Base-by-base conservation (phyloP, 768 basidiomycete species). In the Cystofilobasidium macerans region DNA sequence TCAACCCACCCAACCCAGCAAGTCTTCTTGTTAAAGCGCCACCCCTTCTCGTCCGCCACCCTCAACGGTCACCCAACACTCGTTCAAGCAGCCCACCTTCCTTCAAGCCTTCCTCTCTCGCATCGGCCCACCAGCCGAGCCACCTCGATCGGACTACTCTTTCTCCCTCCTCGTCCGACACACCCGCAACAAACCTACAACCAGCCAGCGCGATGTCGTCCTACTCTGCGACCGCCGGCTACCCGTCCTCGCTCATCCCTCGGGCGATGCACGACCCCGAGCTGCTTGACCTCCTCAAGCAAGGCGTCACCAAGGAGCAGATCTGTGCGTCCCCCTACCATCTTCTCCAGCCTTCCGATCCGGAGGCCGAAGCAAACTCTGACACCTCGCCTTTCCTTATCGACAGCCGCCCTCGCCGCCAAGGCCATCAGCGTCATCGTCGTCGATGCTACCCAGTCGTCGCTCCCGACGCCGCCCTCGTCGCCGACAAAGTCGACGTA, bases 281-380 rank as follows among this genome's bases (percentile, higher is more conserved):
- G 68, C 82, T 97, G 69, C 79, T 93, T 68, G 81, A 83, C 70
- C 85, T 97, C 70, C 81, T 97, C 78, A 79, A 82, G 70, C 83
- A 81, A 71, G 84, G 82, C 33, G 88, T 97, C 56, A 83, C 89
- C 7, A 78, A 81, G 73, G 87, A 90, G 66, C 92, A 97, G 86
- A 83, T 97, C 75, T 75, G 83, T 79, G 61, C 67, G 77, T 74
- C 20, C n/a, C 35, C n/a, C n/a, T n/a, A n/a, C n/a, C n/a, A n/a
- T n/a, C 61, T 60, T 22, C 32, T 59, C 66, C 13, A 36, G 54
- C 7, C 47, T 26, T 9, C 24, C 22, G 24, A 43, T 36, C 26
- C 20, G 22, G 32, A 20, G 57, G 14, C 30, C 13, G 40, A 7
- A 26, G 33, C 35, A 38, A 33, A 38, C 18, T 42, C 53, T 38